Conservation (phyloP, 2,329 filamentous ascomycete species). For the Didymella sp. region DNA sequence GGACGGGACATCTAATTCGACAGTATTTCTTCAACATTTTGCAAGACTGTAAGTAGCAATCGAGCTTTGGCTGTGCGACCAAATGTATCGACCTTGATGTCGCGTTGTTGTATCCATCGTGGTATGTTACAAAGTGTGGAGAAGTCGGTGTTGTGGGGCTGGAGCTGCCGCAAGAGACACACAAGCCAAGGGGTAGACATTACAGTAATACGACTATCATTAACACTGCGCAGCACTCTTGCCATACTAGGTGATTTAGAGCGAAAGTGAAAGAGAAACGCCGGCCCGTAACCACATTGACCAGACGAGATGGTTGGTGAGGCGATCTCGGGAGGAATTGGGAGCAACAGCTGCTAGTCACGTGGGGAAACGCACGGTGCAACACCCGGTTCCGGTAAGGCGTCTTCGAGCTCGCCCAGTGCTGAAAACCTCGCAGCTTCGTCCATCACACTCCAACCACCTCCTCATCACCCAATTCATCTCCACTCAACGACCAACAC, state of each 20-base stretch:
- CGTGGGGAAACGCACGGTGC: conserved; percentile 12
- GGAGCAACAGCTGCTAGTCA: conserved; percentile 7
- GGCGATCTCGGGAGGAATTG: conserved; percentile 20
- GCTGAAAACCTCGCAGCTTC: conserved; percentile 20
- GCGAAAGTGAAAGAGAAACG: neutral
- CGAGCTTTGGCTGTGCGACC: neutral
- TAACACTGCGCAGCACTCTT: neutral
- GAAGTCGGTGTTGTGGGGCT: conserved; percentile 20
- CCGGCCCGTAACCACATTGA: neutral
- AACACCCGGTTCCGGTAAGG: conserved; percentile 21
- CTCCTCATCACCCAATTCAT: conserved; percentile 41
- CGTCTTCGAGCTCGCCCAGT: conserved; percentile 27
- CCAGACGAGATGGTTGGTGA: conserved; percentile 19
- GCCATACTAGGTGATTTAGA: too few species aligned
- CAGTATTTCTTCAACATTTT: neutral
- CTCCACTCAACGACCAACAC: conserved; percentile 49
- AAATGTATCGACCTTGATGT: neutral
- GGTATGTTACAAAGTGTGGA: conserved; percentile 13
- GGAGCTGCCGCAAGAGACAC: conserved; percentile 1
- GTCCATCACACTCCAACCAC: conserved; percentile 19
- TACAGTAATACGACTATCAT: conserved; percentile 3
- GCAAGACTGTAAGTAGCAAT: neutral
- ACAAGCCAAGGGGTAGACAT: conserved; percentile 7
- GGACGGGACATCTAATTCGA: neutral
- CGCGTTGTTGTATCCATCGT: neutral